Percentiles rank a stretch among this genome's conserved stretches.
phyloP scores from a whole-genome alignment of 805 yeast species.

The Candida fluviatilis region DNA sequence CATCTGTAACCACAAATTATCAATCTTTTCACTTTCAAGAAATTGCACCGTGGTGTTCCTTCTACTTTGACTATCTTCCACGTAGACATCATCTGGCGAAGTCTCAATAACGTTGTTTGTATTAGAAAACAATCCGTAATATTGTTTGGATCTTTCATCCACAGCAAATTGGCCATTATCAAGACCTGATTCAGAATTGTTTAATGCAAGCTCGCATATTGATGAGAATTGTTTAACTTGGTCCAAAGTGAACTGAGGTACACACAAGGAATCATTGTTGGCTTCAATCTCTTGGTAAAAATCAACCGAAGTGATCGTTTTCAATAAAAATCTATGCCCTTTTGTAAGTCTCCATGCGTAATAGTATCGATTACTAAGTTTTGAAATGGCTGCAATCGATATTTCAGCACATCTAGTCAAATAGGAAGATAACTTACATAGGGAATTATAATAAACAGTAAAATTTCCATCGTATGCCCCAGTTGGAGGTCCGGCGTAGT shows the following conservation, averaged over 20 bases:
- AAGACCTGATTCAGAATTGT: conserved; percentile 8
- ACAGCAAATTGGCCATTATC: conserved; percentile 4
- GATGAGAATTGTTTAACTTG: conserved; percentile 24
- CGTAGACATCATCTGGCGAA: background rate
- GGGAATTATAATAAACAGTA: conserved; percentile 12
- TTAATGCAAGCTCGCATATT: conserved; percentile 22
- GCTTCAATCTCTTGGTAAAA: conserved; percentile 5
- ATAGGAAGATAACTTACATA: conserved; percentile 20
- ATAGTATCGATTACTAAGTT: conserved; percentile 51
- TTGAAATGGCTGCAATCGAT: conserved; percentile 31
- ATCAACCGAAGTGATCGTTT: conserved; percentile 27
- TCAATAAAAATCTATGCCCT: conserved; percentile 42
- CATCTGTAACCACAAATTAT: conserved; percentile 32
- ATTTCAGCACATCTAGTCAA: conserved; percentile 25
- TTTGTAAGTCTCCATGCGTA: conserved; percentile 64
- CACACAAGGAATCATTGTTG: conserved; percentile 6
- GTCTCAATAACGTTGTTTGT: background rate
- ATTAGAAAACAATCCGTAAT: background rate
- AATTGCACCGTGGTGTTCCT: conserved; percentile 10
- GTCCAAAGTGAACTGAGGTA: conserved; percentile 13
- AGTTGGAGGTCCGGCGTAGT: conserved; percentile 17
- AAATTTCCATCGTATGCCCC: conserved; percentile 14
- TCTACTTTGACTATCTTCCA: background rate
- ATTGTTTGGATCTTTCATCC: background rate
- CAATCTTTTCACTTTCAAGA: conserved; percentile 25